Evolutionary conservation across 257 asterid species (phyloP).

Genomic region (Solanum sejunctum): DNA sequence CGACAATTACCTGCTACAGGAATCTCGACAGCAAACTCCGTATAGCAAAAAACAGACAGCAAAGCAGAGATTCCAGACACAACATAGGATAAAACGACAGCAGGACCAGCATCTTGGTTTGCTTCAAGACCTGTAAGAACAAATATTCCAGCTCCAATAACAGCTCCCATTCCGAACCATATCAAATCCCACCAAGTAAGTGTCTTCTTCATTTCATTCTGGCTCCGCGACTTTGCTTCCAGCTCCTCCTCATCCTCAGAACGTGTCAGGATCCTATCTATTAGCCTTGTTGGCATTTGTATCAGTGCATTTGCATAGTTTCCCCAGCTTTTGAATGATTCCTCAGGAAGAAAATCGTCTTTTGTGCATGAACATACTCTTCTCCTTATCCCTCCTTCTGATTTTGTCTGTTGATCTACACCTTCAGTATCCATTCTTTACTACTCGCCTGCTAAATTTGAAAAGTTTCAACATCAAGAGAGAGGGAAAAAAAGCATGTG

Average conservation of each 20-base stretch:
- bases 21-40: not conserved
- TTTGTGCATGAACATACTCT: not conserved
- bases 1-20: not conserved
- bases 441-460: not conserved
- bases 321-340: not conserved
- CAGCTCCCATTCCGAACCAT: conserved; percentile 1
- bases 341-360: not conserved
- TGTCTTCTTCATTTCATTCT: not conserved
- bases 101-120: not conserved
- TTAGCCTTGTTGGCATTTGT: not conserved
- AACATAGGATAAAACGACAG: not conserved
- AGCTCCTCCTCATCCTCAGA: not conserved
- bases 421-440: not conserved
- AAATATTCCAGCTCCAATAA: conserved; percentile 1
- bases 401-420: not conserved
- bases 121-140: conserved; percentile 1
- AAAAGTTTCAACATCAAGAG: not conserved
- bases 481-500: not conserved
- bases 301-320: not conserved
- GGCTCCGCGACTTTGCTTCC: not conserved
- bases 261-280: not conserved
- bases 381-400: not conserved
- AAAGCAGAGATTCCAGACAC: not conserved
- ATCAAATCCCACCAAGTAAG: conserved; percentile 1
- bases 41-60: not conserved